A percentile compares a stretch with the other conserved stretches of the same genome.
phyloP scores from a whole-genome alignment of 345 rosid genomes.

The Litchi chinensis region DNA sequence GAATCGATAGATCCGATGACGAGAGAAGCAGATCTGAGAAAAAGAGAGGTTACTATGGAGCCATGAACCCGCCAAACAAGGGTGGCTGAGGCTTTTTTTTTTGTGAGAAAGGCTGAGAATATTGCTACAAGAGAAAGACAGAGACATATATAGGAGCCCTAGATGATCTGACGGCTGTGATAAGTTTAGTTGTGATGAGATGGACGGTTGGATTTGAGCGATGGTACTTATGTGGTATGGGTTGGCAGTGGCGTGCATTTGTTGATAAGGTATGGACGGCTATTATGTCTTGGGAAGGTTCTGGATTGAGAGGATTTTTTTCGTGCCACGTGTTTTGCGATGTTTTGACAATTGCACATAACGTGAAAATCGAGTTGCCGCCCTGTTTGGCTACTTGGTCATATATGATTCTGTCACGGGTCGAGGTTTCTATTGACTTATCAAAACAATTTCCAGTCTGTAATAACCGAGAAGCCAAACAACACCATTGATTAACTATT shows the following conservation, averaged over 20 bases:
- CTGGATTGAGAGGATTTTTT: neutral
- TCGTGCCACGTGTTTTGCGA: neutral
- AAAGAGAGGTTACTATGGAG: neutral
- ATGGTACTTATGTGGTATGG: neutral
- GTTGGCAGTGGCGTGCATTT: neutral
- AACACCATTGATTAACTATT: too few relatives aligned
- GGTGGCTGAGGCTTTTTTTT: too few relatives aligned
- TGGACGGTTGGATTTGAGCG: constrained; percentile 32
- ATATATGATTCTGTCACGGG: neutral
- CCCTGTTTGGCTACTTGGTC: neutral
- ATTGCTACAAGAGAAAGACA: neutral
- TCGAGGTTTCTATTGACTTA: neutral
- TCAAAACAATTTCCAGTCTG: too few relatives aligned
- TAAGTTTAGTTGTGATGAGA: neutral
- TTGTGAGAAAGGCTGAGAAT: too few relatives aligned
- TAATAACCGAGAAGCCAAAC: too few relatives aligned
- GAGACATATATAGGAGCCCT: neutral
- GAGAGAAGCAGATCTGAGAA: neutral
- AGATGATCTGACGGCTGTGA: constrained; percentile 30
- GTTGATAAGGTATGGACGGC: constrained; percentile 18
- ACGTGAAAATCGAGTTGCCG: neutral
- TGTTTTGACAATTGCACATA: neutral
- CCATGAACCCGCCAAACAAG: neutral
- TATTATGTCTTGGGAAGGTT: constrained; percentile 14
- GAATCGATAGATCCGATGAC: neutral